These are phyloP conservation scores for Talaromyces islandicus DNA, from an alignment of 2,329 filamentous ascomycete genomes.

Conservation along the genomic window DNA sequence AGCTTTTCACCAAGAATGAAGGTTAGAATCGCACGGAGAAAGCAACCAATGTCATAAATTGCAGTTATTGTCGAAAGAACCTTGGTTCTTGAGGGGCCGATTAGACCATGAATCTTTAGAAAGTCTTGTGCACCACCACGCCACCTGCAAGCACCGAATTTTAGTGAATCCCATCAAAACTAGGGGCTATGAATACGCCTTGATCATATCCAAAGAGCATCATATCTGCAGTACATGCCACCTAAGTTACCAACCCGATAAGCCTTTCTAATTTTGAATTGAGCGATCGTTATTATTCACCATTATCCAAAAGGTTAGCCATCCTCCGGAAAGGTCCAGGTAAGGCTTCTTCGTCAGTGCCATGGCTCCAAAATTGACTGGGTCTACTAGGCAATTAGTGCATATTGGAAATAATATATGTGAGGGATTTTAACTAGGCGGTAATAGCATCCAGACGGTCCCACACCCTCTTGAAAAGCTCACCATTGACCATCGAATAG, in stretches of 20 bases:
- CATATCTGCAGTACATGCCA: constrained; percentile 46
- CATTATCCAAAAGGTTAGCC: constrained; percentile 52
- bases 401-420: too few relatives aligned
- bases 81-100: constrained; percentile 22
- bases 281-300: too few relatives aligned
- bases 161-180: too few relatives aligned
- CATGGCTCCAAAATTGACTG: too few relatives aligned
- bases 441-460: too few relatives aligned
- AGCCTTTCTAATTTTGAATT: too few relatives aligned
- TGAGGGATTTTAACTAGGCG: too few relatives aligned
- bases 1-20: constrained; percentile 38
- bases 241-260: background rate
- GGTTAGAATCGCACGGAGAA: constrained; percentile 48
- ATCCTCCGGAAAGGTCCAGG: constrained; percentile 49
- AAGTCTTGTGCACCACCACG: constrained; percentile 50
- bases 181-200: constrained; percentile 49
- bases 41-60: constrained; percentile 55
- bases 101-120: constrained; percentile 42
- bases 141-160: too few relatives aligned
- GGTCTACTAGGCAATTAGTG: too few relatives aligned
- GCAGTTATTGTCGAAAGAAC: constrained; percentile 44
- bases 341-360: constrained; percentile 22
- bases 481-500: too few relatives aligned
- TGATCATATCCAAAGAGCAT: constrained; percentile 44
- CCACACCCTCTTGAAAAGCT: too few relatives aligned